Evolutionary conservation across 257 asterid genomes (phyloP).

Genomic region (Nemophila menziesii): DNA sequence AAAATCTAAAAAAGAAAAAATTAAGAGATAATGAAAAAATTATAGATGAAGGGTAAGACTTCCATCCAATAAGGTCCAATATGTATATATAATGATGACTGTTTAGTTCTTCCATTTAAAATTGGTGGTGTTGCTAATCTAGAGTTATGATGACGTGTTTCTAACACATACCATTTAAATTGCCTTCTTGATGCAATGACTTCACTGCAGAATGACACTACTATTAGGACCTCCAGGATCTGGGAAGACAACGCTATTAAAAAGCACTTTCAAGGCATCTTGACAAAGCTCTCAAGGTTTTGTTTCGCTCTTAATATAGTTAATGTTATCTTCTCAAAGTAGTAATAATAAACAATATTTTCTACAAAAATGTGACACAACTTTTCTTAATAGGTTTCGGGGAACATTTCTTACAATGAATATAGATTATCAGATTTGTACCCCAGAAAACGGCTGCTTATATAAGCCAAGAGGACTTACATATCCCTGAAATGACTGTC

Average conservation of each 20-base stretch:
- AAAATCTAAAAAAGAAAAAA: no score
- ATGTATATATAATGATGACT: no score
- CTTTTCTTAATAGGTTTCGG: conserved; percentile 34
- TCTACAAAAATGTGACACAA: background rate
- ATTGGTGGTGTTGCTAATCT: no score
- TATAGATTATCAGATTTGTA: conserved; percentile 49
- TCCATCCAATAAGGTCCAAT: no score
- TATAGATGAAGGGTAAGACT: no score
- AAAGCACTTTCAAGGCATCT: conserved; percentile 62
- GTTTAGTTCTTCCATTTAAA: no score
- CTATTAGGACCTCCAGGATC: conserved; percentile 72
- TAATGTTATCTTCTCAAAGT: background rate
- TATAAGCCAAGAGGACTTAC: conserved; percentile 54
- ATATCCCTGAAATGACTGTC: conserved; percentile 67
- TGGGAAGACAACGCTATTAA: conserved; percentile 62
- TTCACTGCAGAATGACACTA: conserved; percentile 54
- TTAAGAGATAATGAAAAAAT: no score
- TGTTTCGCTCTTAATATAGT: background rate
- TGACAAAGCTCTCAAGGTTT: conserved; percentile 48
- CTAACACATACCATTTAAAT: no score
- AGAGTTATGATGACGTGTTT: no score
- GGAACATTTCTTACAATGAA: conserved; percentile 52
- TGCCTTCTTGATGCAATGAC: no score
- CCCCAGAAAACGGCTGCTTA: conserved; percentile 70
- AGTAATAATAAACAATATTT: no score